Percentiles rank a stretch among this genome's conserved stretches.
Evolutionary conservation across 169 alveolate genomes (phyloP).

Genomic region (Theileria equi): DNA sequence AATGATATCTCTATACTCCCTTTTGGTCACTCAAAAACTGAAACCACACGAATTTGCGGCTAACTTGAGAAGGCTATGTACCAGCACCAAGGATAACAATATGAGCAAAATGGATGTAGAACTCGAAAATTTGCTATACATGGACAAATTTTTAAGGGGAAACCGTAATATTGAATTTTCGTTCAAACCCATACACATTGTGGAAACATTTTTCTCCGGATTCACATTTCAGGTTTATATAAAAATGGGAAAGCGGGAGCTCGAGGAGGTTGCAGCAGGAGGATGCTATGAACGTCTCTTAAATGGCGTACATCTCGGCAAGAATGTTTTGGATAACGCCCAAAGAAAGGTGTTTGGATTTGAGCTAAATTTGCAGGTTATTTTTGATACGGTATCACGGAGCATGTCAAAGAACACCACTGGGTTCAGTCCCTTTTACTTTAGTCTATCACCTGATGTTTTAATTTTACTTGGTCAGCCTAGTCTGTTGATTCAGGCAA

Average conservation of each 20-base stretch:
- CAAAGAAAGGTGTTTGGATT: conserved; percentile 50
- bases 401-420: background rate
- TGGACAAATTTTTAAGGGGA: conserved; percentile 38
- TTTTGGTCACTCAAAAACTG: too few relatives aligned
- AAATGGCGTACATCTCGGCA: too few relatives aligned
- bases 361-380: conserved; percentile 42
- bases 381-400: conserved; percentile 15
- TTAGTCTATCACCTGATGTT: conserved; percentile 43
- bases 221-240: conserved; percentile 21
- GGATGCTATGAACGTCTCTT: conserved; percentile 39
- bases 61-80: too few relatives aligned
- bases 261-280: conserved; percentile 15
- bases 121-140: conserved; percentile 1
- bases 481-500: conserved; percentile 29
- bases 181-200: background rate
- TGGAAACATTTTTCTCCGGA: conserved; percentile 7
- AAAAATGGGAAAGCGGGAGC: conserved; percentile 23
- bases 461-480: conserved; percentile 23
- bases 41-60: too few relatives aligned
- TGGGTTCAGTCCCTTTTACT: background rate
- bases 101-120: too few relatives aligned
- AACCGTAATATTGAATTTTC: too few relatives aligned
- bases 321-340: conserved; percentile 15
- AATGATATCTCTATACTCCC: too few relatives aligned
- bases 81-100: too few relatives aligned